Conservation (phyloP, 768 basidiomycete genomes). For the Suillus paluster region DNA sequence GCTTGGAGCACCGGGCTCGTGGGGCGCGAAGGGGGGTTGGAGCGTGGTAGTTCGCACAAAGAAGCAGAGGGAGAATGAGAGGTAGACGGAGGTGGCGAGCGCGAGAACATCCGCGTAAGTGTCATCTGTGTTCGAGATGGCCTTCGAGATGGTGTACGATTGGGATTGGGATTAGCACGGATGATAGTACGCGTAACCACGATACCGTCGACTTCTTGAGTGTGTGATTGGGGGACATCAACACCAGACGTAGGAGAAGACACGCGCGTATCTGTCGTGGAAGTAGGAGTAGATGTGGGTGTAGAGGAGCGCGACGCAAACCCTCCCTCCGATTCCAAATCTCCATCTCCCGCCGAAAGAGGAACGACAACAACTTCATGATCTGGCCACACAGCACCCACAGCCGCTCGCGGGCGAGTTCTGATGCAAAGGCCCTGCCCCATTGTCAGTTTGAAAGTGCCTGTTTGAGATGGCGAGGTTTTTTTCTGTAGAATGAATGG, state of each 20-base stretch:
- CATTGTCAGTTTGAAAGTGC: slow-evolving; percentile 25
- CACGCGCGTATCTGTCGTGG: slow-evolving; percentile 5
- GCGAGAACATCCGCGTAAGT: too few species aligned
- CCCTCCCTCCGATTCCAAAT: slow-evolving; percentile 4
- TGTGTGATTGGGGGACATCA: slow-evolving; percentile 9
- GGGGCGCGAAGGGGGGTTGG: too few species aligned
- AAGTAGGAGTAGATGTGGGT: background rate
- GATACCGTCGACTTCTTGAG: slow-evolving; percentile 34
- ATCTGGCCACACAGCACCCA: slow-evolving; percentile 39
- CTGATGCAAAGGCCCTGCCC: slow-evolving; percentile 28
- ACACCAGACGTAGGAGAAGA: slow-evolving; percentile 10
- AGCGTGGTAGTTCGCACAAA: too few species aligned
- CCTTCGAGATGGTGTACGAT: slow-evolving; percentile 11
- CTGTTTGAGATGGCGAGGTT: slow-evolving; percentile 15
- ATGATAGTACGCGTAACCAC: slow-evolving; percentile 43
- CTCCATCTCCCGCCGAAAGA: slow-evolving; percentile 8
- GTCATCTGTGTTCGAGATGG: background rate
- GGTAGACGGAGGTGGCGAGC: too few species aligned
- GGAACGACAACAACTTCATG: slow-evolving; percentile 39
- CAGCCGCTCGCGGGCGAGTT: slow-evolving; percentile 12
- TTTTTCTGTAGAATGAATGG: slow-evolving; percentile 22
- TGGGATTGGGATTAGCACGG: slow-evolving; percentile 29
- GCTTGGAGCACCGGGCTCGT: too few species aligned
- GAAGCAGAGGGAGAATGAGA: too few species aligned
- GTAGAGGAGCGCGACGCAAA: background rate